phyloP scores from a whole-genome alignment of 2,329 filamentous ascomycete species.

The Rutstroemia sp. region DNA sequence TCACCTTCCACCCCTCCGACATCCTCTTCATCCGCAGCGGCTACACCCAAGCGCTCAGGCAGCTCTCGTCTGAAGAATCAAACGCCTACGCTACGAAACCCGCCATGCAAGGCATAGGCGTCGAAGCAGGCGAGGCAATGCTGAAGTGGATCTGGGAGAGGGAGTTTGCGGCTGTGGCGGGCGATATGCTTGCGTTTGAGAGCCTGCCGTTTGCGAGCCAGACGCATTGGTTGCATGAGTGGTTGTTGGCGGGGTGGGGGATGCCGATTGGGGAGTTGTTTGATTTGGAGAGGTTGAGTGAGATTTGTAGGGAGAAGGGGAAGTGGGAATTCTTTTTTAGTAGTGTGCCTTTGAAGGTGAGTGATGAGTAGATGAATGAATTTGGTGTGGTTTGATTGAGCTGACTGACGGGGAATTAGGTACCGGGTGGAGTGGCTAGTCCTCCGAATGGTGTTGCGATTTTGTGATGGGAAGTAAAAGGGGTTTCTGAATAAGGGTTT shows the following conservation, averaged over 20 bases:
- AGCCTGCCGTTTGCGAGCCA: conserved; percentile 29
- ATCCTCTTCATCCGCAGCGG: conserved; percentile 35
- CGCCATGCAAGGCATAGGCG: conserved; percentile 27
- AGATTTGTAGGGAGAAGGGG: conserved; percentile 43
- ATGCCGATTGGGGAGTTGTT: conserved; percentile 44
- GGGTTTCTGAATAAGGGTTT: too few species aligned
- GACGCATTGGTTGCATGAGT: conserved; percentile 30
- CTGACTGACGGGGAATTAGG: conserved; percentile 1
- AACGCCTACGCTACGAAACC: conserved; percentile 11
- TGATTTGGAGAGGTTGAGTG: conserved; percentile 37
- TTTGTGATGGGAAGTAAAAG: conserved; percentile 8
- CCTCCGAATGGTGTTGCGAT: conserved; percentile 27
- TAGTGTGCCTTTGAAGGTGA: conserved; percentile 50
- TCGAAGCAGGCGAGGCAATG: conserved; percentile 30
- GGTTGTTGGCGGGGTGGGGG: conserved; percentile 42
- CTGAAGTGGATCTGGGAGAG: conserved; percentile 40
- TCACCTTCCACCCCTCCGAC: conserved; percentile 31
- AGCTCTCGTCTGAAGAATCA: not conserved
- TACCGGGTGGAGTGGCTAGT: conserved; percentile 25
- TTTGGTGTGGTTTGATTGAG: too few species aligned
- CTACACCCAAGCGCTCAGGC: conserved; percentile 14
- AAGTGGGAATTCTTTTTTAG: conserved; percentile 56
- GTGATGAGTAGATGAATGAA: not conserved
- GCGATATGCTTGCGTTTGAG: conserved; percentile 38
- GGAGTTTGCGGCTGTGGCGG: conserved; percentile 38